Evolutionary conservation across 495 filamentous ascomycete genomes (phyloP).

Genomic region (Emericellopsis terricola): DNA sequence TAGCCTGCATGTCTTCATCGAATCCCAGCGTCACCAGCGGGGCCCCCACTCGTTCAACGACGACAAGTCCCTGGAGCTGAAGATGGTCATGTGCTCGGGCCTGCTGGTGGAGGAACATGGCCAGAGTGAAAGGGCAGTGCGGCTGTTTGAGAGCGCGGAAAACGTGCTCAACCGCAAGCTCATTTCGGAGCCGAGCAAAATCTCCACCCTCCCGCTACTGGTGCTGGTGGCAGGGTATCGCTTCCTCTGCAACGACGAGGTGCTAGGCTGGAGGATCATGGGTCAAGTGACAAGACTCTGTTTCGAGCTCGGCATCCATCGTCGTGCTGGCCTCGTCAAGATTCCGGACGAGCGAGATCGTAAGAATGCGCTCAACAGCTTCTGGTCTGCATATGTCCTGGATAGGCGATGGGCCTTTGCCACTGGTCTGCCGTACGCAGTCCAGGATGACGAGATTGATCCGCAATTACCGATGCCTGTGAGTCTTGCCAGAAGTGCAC

Average conservation of each 20-base stretch:
- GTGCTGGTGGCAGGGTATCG: constrained; percentile 66
- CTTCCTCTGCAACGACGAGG: constrained; percentile 66
- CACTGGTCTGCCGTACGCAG: constrained; percentile 62
- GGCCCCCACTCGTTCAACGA: constrained; percentile 42
- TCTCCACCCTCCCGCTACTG: constrained; percentile 55
- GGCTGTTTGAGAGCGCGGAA: constrained; percentile 53
- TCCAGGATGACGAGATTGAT: constrained; percentile 74
- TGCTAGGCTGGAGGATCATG: constrained; percentile 61
- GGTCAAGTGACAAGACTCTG: constrained; percentile 60
- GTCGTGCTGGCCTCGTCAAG: constrained; percentile 51
- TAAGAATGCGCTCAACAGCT: constrained; percentile 41
- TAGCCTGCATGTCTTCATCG: constrained; percentile 51
- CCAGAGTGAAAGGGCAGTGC: constrained; percentile 50
- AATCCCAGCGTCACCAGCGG: constrained; percentile 14
- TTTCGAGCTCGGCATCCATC: constrained; percentile 64
- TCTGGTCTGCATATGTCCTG: constrained; percentile 68
- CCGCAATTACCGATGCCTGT: constrained; percentile 60
- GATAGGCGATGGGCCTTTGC: constrained; percentile 71
- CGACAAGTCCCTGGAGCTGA: constrained; percentile 50
- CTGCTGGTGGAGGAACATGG: constrained; percentile 58
- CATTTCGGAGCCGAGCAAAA: constrained; percentile 42
- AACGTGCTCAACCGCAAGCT: constrained; percentile 50
- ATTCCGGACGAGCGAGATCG: constrained; percentile 46
- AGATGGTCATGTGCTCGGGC: constrained; percentile 61
- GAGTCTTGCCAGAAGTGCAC: constrained; percentile 22